A percentile compares a stretch with the other conserved stretches of the same genome.
These are phyloP conservation scores for Bipolaris victoriae DNA, from an alignment of 2,329 filamentous ascomycete genomes.

Conservation along the genomic window DNA sequence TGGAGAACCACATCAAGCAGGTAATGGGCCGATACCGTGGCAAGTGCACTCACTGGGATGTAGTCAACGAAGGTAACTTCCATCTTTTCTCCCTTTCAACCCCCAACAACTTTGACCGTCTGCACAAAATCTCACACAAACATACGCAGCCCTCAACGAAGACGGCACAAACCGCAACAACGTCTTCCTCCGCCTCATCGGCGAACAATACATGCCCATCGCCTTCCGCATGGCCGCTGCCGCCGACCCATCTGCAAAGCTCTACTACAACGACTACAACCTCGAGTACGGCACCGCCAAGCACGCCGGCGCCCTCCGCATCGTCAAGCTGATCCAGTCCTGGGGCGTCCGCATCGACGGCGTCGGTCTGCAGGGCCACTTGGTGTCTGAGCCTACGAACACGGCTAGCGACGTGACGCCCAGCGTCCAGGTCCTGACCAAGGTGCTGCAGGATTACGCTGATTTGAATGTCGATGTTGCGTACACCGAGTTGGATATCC, in stretches of 20 bases:
- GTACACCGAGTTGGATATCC: constrained; percentile 67
- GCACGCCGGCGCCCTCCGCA: constrained; percentile 36
- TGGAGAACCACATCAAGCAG: constrained; percentile 49
- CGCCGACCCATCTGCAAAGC: constrained; percentile 63
- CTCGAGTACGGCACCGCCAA: constrained; percentile 61
- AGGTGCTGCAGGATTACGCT: constrained; percentile 59
- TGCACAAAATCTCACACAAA: constrained; percentile 1
- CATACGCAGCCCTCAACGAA: constrained; percentile 58
- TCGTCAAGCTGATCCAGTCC: constrained; percentile 47
- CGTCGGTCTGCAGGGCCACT: constrained; percentile 66
- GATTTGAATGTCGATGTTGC: constrained; percentile 63
- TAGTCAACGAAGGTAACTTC: constrained; percentile 42
- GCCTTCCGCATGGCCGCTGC: constrained; percentile 64
- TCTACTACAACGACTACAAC: constrained; percentile 70
- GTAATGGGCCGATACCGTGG: constrained; percentile 47
- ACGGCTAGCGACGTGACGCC: constrained; percentile 50
- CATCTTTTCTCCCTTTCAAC: not conserved
- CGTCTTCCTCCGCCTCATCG: constrained; percentile 63
- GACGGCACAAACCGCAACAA: constrained; percentile 60
- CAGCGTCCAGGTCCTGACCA: constrained; percentile 51
- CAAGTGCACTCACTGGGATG: constrained; percentile 48
- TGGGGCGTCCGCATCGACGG: constrained; percentile 61
- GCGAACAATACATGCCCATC: constrained; percentile 62
- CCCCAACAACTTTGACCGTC: not conserved
- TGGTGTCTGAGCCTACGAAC: constrained; percentile 60